phyloP scores from a whole-genome alignment of 306 rosid species.

The Psophocarpus tetragonolobus region DNA sequence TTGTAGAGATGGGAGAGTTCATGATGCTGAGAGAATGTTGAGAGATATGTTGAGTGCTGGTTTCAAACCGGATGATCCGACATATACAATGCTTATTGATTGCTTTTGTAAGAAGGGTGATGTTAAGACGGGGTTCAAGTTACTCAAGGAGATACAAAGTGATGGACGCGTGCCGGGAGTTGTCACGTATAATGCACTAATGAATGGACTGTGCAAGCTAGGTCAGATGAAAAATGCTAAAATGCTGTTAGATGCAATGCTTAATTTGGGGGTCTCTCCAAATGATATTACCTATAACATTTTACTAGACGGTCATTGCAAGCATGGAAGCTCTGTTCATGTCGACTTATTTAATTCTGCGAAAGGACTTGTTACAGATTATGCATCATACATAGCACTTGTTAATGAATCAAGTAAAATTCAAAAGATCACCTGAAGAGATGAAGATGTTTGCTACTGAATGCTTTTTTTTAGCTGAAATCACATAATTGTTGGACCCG shows the following conservation, averaged over 20 bases:
- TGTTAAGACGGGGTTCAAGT: constrained; percentile 66
- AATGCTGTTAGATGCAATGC: constrained; percentile 86
- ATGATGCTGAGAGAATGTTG: constrained; percentile 59
- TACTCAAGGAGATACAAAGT: constrained; percentile 78
- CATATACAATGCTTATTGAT: constrained; percentile 76
- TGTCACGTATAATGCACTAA: constrained; percentile 81
- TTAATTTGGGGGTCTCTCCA: constrained; percentile 75
- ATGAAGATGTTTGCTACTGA: constrained; percentile 56
- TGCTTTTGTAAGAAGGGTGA: constrained; percentile 78
- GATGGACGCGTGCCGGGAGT: constrained; percentile 63
- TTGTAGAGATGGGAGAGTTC: constrained; percentile 67
- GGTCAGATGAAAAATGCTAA: constrained; percentile 95
- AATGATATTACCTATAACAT: constrained; percentile 85
- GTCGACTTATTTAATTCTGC: constrained; percentile 49
- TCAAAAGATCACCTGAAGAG: constrained; percentile 49
- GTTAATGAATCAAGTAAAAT: constrained; percentile 48
- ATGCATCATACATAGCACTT: constrained; percentile 68
- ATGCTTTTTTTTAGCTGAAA: not conserved
- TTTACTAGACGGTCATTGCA: constrained; percentile 87
- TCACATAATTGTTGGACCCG: constrained; percentile 10
- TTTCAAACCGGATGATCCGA: constrained; percentile 71
- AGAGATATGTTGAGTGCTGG: constrained; percentile 76
- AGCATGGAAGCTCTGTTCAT: constrained; percentile 52
- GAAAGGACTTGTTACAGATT: constrained; percentile 77
- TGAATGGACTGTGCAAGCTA: constrained; percentile 84